These are phyloP conservation scores for Eucalyptus sp. DNA, from an alignment of 345 rosid genomes.

Conservation along the genomic window DNA sequence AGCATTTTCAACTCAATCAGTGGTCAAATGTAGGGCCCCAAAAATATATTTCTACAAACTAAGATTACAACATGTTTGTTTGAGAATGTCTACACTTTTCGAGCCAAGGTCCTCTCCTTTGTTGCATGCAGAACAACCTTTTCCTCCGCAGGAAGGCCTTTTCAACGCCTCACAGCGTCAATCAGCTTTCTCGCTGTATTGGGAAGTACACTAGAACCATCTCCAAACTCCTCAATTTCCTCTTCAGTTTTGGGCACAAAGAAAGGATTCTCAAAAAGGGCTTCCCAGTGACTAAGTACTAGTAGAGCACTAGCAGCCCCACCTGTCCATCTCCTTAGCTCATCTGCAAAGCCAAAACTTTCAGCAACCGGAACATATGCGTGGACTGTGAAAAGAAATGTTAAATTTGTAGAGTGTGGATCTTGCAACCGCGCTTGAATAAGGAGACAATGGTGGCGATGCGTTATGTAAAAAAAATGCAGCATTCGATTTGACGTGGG, in stretches of 20 bases:
- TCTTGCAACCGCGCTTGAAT: not conserved
- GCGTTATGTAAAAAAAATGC: not conserved
- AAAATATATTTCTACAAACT: not conserved
- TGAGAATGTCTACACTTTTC: conserved; percentile 35
- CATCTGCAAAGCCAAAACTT: conserved; percentile 84
- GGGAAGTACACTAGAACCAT: conserved; percentile 76
- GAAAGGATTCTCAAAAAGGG: conserved; percentile 74
- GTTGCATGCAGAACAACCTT: conserved; percentile 78
- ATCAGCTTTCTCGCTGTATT: conserved; percentile 82
- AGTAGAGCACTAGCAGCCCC: conserved; percentile 79
- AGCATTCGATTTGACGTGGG: too few relatives aligned
- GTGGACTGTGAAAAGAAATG: conserved; percentile 37
- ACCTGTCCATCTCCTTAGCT: conserved; percentile 68
- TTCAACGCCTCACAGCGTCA: conserved; percentile 56
- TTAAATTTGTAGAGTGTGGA: not conserved
- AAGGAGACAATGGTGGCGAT: not conserved
- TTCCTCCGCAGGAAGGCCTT: conserved; percentile 76
- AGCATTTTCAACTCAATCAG: not conserved
- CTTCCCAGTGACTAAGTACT: conserved; percentile 87
- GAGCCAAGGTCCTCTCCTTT: conserved; percentile 71
- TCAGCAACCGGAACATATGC: conserved; percentile 78
- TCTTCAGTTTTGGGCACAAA: conserved; percentile 85
- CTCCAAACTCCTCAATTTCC: conserved; percentile 80
- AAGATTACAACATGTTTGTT: not conserved
- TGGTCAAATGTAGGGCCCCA: not conserved